Evolutionary conservation across 164 flowering plant genomes (phyloP).

Genomic region (Liriodendron chinense): DNA sequence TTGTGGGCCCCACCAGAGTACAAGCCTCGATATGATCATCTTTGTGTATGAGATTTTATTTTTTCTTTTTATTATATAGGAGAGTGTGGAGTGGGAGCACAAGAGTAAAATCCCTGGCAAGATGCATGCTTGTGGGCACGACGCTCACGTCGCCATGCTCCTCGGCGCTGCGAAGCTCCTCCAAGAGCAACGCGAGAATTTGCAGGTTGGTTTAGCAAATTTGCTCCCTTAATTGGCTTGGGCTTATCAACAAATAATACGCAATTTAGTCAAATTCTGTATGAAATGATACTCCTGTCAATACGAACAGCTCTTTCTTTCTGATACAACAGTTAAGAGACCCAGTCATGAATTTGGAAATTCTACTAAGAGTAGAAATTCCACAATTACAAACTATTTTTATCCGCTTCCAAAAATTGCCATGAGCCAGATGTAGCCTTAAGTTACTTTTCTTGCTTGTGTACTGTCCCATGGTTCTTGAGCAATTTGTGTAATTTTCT

Average conservation of each 20-base stretch:
- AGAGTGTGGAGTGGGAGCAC: not conserved
- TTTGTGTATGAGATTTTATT: constrained; percentile 29
- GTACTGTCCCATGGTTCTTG: too few relatives aligned
- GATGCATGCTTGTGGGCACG: constrained; percentile 93
- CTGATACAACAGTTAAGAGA: not conserved
- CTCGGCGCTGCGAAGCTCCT: constrained; percentile 62
- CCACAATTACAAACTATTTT: too few relatives aligned
- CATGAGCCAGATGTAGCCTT: too few relatives aligned
- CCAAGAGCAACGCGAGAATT: constrained; percentile 21
- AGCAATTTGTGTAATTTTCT: too few relatives aligned
- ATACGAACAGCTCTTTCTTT: not conserved
- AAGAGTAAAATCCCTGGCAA: constrained; percentile 72
- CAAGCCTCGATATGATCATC: constrained; percentile 7
- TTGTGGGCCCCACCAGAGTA: not conserved
- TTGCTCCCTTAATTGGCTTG: too few relatives aligned
- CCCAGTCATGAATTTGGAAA: too few relatives aligned
- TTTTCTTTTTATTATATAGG: constrained; percentile 14
- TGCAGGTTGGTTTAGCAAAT: constrained; percentile 14
- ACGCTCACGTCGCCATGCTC: constrained; percentile 72
- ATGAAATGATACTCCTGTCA: not conserved
- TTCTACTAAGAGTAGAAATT: too few relatives aligned
- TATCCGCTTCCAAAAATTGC: too few relatives aligned
- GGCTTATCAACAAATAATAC: too few relatives aligned
- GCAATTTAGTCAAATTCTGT: not conserved
- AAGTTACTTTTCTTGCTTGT: too few relatives aligned